Percentiles rank a stretch among this genome's conserved stretches.
Evolutionary conservation across 441 rosid species (phyloP).

Genomic region (Oxalis stricta): DNA sequence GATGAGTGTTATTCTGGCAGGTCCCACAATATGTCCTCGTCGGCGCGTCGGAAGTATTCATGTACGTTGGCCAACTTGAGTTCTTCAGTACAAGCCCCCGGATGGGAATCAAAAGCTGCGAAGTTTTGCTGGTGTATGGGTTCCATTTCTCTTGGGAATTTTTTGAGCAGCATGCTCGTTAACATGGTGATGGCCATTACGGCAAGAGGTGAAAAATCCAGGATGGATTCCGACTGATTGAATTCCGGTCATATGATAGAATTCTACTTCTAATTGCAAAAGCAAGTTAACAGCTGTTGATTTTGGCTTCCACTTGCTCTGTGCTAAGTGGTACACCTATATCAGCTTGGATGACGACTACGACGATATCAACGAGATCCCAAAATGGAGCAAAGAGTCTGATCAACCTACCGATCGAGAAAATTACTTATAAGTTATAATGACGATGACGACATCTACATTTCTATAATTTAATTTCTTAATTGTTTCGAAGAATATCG

Average conservation of each 20-base stretch:
- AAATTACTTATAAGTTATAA: no score
- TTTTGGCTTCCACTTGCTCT: conserved; percentile 41
- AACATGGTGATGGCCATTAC: conserved; percentile 59
- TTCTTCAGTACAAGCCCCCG: conserved; percentile 80
- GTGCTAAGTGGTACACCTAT: conserved; percentile 70
- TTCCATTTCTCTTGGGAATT: conserved; percentile 80
- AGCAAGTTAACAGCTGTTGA: conserved; percentile 46
- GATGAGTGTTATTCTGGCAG: conserved; percentile 77
- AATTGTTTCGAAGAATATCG: no score
- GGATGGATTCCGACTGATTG: conserved; percentile 80
- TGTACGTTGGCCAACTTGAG: conserved; percentile 88
- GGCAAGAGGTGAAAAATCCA: conserved; percentile 28
- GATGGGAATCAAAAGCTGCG: conserved; percentile 87
- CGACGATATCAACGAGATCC: no score
- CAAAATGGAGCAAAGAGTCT: no score
- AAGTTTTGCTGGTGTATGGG: conserved; percentile 95
- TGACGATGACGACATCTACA: no score
- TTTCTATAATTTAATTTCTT: no score
- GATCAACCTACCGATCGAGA: no score
- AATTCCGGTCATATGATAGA: conserved; percentile 71
- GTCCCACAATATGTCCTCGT: conserved; percentile 73
- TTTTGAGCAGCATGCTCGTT: conserved; percentile 62
- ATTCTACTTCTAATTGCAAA: conserved; percentile 64
- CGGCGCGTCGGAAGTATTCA: conserved; percentile 80
- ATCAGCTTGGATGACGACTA: no score